Percentiles rank a stretch among this genome's conserved stretches.
phyloP scores from a whole-genome alignment of 306 rosid species.

The Prinsepia uniflora region DNA sequence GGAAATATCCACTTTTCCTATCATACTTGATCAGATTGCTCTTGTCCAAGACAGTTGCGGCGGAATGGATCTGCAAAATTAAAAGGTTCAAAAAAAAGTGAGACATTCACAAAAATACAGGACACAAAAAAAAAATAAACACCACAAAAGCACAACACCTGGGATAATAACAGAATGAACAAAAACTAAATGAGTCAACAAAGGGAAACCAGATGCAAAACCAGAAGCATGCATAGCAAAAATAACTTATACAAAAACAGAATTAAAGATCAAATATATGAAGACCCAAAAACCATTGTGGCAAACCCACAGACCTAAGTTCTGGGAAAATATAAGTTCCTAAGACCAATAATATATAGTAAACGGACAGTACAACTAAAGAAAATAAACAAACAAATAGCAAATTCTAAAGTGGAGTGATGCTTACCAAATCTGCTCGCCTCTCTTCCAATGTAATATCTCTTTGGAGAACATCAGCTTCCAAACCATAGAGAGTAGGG shows the following conservation, averaged over 20 bases:
- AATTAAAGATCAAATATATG: neutral
- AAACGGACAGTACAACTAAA: too few species aligned
- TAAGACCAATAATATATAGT: neutral
- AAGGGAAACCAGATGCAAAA: neutral
- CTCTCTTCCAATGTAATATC: slow-evolving; percentile 77
- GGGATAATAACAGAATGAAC: neutral
- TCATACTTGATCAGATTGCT: slow-evolving; percentile 90
- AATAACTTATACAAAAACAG: neutral
- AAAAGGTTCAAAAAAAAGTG: slow-evolving; percentile 7
- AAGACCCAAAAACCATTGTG: neutral
- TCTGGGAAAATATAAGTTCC: neutral
- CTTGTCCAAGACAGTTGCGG: slow-evolving; percentile 76
- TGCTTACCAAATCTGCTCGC: slow-evolving; percentile 85
- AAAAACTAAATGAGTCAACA: neutral
- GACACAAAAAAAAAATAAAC: neutral
- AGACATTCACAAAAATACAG: slow-evolving; percentile 14
- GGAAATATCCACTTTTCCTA: slow-evolving; percentile 92
- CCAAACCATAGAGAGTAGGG: slow-evolving; percentile 77
- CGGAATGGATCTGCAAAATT: slow-evolving; percentile 78
- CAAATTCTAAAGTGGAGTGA: neutral
- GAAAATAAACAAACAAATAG: neutral
- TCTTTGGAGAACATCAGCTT: slow-evolving; percentile 62
- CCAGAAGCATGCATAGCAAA: neutral
- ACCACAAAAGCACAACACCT: neutral
- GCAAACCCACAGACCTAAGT: neutral